Percentiles rank a stretch among this genome's conserved stretches.
phyloP scores from a whole-genome alignment of 169 alveolate genomes.

The Eimeria praecox region DNA sequence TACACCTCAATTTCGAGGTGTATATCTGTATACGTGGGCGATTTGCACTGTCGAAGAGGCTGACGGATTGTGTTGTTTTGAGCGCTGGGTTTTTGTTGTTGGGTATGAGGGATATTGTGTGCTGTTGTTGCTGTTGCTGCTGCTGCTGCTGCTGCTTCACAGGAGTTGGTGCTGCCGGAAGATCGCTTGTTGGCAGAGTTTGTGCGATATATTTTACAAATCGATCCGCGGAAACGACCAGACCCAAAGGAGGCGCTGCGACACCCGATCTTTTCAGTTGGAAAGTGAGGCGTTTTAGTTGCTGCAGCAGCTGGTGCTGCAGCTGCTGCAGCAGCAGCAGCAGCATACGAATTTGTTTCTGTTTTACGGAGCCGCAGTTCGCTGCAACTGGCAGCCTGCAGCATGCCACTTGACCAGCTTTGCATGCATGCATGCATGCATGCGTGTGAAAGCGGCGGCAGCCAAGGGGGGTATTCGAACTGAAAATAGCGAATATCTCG shows the following conservation, averaged over 20 bases:
- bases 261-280: slow-evolving; percentile 89
- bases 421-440: neutral
- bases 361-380: neutral
- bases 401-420: neutral
- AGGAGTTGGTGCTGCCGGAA: slow-evolving; percentile 88
- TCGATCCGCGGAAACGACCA: slow-evolving; percentile 92
- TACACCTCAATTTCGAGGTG: neutral
- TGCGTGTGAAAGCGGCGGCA: neutral
- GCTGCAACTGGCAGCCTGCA: neutral
- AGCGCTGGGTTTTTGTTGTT: neutral
- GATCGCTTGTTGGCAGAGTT: slow-evolving; percentile 92
- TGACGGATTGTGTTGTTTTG: neutral
- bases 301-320: neutral
- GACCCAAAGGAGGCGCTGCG: slow-evolving; percentile 92
- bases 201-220: slow-evolving; percentile 88
- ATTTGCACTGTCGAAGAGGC: neutral
- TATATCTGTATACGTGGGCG: neutral
- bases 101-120: neutral
- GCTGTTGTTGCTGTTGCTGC: neutral
- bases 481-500: neutral
- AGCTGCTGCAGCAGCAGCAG: neutral
- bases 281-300: slow-evolving; percentile 51
- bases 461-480: neutral
- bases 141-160: slow-evolving; percentile 5
- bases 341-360: neutral